phyloP scores from a whole-genome alignment of 495 filamentous ascomycete genomes.

The Lentithecium fluviatile region DNA sequence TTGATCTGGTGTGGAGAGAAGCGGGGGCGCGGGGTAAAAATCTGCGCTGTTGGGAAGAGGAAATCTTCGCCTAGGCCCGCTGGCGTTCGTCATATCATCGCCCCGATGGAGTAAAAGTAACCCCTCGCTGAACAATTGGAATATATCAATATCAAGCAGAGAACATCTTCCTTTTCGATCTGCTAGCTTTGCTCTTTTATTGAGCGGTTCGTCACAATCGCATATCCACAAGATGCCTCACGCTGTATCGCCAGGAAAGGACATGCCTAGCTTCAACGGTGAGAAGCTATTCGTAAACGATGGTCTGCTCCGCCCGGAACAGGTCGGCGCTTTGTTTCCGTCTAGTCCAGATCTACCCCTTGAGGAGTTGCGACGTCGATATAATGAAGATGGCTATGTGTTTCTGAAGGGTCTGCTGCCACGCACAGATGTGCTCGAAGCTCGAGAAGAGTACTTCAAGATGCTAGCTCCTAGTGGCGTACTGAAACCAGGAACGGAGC shows the following conservation, averaged over 20 bases:
- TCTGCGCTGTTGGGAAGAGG: not conserved
- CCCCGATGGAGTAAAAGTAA: too few species aligned
- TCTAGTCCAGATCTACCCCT: slow-evolving; percentile 41
- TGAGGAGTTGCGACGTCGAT: slow-evolving; percentile 53
- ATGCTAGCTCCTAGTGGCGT: slow-evolving; percentile 56
- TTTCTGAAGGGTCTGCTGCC: slow-evolving; percentile 61
- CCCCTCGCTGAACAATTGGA: too few species aligned
- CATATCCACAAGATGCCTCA: slow-evolving; percentile 16
- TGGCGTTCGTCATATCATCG: not conserved
- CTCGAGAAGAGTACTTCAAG: slow-evolving; percentile 58
- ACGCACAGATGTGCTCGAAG: slow-evolving; percentile 55
- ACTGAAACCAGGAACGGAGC: slow-evolving; percentile 47
- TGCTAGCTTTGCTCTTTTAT: too few species aligned
- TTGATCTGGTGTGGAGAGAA: too few species aligned
- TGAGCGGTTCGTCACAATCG: too few species aligned
- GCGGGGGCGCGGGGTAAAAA: too few species aligned
- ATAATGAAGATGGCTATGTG: slow-evolving; percentile 59
- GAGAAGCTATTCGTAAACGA: slow-evolving; percentile 50
- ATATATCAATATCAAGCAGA: too few species aligned
- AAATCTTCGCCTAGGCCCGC: slow-evolving; percentile 3
- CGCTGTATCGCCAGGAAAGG: slow-evolving; percentile 11
- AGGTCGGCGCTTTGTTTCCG: slow-evolving; percentile 48
- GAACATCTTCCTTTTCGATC: too few species aligned
- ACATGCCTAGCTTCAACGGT: slow-evolving; percentile 15
- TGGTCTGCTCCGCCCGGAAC: slow-evolving; percentile 51